Base-by-base conservation (phyloP, 192 early-diverging fungal species). In the Coemansia reversa region DNA sequence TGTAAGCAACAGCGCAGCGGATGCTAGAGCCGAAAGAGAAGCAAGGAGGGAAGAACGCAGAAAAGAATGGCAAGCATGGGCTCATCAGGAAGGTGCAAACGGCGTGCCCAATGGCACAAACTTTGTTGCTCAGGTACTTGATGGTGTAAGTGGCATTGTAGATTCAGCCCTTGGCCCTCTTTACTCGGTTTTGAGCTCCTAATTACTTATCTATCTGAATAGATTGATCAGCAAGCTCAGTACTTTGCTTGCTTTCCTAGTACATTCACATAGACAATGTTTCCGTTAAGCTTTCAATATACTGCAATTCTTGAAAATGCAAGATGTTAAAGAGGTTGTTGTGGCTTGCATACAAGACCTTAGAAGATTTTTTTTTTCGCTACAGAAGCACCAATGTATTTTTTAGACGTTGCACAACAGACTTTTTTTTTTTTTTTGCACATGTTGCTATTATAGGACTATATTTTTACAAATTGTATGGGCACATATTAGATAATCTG, bases 61-160 rank as follows among this genome's bases (percentile, higher is more conserved):
- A 58, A 79, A 79, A 65, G 65, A 70, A 28, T 79, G 71, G 72
- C 67, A 74, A 47, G 67, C 74, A 28, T 79, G 77, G 77, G 67
- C 72, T 8, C 71, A 70, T 48, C 63, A 74, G 59, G 51, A 60
- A 47, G 72, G 68, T 39, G 35, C 65, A 11, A 74, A 79, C 51
- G 77, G 77, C 18, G 62, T 68, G 6, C 58, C 72, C 12, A 79
- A 79, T 49, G 77, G 77, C 16, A 62, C 72, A 23, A 74, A 67
- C 58, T 79, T 79, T 74, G 68, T 79, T 24, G 24, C 50, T 14
- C 64, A 74, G 16, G 62, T 79, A 45, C 68, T 79, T 11, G 58
- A 69, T 55, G 77, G 77, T 9, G 77, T 79, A 29, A 74, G 77
- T 56, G 77, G 77, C 45, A 79, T 79, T 62, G 72, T 79, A 27